These are phyloP conservation scores for Kalaharituber pfeilii DNA, from an alignment of 2,329 filamentous ascomycete species.

Conservation along the genomic window DNA sequence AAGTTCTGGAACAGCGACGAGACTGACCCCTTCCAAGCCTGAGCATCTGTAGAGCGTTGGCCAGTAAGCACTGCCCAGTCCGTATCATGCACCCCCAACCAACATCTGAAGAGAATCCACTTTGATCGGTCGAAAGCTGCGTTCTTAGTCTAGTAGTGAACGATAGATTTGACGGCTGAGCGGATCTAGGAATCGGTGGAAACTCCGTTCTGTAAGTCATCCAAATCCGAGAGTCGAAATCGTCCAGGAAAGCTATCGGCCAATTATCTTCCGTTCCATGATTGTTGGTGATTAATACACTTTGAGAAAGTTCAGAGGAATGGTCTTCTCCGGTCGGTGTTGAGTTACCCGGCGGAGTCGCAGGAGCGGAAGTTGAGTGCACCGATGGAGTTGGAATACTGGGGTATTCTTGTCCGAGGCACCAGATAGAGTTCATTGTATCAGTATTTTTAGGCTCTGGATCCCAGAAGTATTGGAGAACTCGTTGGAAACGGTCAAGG, in stretches of 20 bases:
- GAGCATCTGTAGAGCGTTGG: conserved; percentile 61
- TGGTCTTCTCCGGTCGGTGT: conserved; percentile 9
- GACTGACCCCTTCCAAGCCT: conserved; percentile 57
- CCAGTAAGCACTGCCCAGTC: conserved; percentile 81
- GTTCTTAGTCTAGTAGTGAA: conserved; percentile 70
- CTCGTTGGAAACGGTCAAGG: conserved; percentile 21
- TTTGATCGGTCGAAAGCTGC: conserved; percentile 52
- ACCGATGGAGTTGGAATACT: conserved; percentile 14
- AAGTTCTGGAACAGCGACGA: conserved; percentile 1
- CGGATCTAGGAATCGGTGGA: conserved; percentile 58
- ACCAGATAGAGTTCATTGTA: conserved; percentile 22
- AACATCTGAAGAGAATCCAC: conserved; percentile 77
- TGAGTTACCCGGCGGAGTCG: conserved; percentile 4
- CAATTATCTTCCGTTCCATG: conserved; percentile 37
- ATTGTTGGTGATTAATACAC: conserved; percentile 11
- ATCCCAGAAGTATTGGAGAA: conserved; percentile 23
- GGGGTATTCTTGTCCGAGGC: conserved; percentile 22
- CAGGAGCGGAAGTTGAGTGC: conserved; percentile 12
- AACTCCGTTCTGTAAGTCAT: conserved; percentile 92
- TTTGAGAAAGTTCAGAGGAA: conserved; percentile 10
- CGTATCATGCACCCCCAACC: conserved; percentile 99
- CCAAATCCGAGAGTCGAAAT: conserved; percentile 88
- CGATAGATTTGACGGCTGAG: conserved; percentile 63
- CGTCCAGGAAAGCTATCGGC: conserved; percentile 71
- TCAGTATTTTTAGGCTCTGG: conserved; percentile 23